A percentile compares a stretch with the other conserved stretches of the same genome.
Evolutionary conservation across 176 grass and related monocot genomes (phyloP).

Genomic region (Poa annua): DNA sequence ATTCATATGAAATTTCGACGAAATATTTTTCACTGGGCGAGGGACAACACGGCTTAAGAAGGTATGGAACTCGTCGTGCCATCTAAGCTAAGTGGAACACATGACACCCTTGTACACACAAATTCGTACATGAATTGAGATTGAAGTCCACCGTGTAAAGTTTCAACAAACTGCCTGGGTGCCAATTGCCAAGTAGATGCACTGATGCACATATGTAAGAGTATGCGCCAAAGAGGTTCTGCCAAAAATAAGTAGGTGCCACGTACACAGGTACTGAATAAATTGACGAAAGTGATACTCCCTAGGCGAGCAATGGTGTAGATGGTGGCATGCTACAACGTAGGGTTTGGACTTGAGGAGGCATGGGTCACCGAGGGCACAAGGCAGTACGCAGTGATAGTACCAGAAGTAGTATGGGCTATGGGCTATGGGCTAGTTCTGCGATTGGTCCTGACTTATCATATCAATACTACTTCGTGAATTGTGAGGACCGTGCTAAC

Average conservation of each 20-base stretch:
- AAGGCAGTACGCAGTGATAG: conserved; percentile 12
- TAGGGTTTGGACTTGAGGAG: conserved; percentile 26
- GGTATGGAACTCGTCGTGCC: too few species aligned
- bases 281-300: conserved; percentile 20
- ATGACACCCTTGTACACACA: not conserved
- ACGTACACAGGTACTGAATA: not conserved
- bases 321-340: conserved; percentile 33
- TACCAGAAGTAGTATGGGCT: not conserved
- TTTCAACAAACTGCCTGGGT: not conserved
- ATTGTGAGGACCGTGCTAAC: not conserved
- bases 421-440: not conserved
- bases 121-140: not conserved
- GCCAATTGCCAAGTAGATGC: too few species aligned
- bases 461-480: conserved; percentile 5
- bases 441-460: conserved; percentile 13
- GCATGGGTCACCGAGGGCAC: conserved; percentile 15
- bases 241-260: not conserved
- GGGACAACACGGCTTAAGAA: too few species aligned
- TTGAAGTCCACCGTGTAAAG: not conserved
- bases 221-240: not conserved
- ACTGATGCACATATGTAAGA: not conserved
- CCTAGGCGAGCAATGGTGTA: conserved; percentile 22
- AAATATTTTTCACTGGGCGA: too few species aligned
- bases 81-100: not conserved
- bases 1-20: too few species aligned